Evolutionary conservation across 2,329 filamentous ascomycete species (phyloP).

Genomic region (Chaetomium globosum): DNA sequence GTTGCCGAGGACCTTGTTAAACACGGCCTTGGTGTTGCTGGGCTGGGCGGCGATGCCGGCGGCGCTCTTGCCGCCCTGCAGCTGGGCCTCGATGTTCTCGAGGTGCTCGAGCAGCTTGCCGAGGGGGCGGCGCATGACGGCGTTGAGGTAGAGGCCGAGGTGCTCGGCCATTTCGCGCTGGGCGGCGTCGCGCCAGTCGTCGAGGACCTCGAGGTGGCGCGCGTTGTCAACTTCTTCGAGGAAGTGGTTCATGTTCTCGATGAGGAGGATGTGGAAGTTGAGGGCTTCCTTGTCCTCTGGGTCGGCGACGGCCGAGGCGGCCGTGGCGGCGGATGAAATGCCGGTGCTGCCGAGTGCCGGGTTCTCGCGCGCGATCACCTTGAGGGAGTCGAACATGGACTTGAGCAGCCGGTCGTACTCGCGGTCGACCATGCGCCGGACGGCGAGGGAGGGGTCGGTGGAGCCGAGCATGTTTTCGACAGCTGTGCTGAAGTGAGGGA

Average conservation of each 20-base stretch:
- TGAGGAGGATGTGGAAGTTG: conserved; percentile 95
- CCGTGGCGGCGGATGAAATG: conserved; percentile 14
- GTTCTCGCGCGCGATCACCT: conserved; percentile 82
- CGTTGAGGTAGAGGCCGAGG: conserved; percentile 81
- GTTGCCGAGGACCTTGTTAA: conserved; percentile 80
- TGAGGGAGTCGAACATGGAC: conserved; percentile 95
- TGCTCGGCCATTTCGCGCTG: conserved; percentile 80
- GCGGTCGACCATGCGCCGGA: conserved; percentile 78
- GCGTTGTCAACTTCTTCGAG: conserved; percentile 85
- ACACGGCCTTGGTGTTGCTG: conserved; percentile 77
- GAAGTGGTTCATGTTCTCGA: conserved; percentile 99
- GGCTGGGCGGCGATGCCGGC: conserved; percentile 74
- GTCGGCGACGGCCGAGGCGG: conserved; percentile 48
- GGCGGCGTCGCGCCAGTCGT: conserved; percentile 80
- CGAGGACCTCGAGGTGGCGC: conserved; percentile 71
- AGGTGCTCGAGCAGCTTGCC: conserved; percentile 90
- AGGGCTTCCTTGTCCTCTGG: conserved; percentile 93
- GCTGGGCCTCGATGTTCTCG: conserved; percentile 79
- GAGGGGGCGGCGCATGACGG: conserved; percentile 84
- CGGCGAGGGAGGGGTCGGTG: conserved; percentile 58
- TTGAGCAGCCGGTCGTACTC: conserved; percentile 88
- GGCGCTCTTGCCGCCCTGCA: conserved; percentile 61
- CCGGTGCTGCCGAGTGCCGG: conserved; percentile 52
- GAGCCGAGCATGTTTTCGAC: conserved; percentile 80
- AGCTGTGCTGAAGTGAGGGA: conserved; percentile 80